phyloP scores from a whole-genome alignment of 2,329 filamentous ascomycete species.

The Aulographum hederae region DNA sequence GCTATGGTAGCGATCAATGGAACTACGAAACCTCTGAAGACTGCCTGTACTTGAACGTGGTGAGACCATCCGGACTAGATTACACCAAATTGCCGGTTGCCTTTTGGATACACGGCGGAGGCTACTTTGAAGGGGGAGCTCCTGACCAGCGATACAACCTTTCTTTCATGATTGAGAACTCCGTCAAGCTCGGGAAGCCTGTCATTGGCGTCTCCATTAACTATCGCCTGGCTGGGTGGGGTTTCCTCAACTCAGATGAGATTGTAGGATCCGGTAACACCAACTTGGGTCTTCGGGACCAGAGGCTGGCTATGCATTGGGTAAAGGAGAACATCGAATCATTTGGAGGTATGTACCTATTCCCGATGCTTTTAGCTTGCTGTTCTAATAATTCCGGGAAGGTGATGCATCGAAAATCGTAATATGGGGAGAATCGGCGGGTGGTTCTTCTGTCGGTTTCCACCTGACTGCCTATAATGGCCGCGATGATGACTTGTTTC shows the following conservation, averaged over 20 bases:
- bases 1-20: conserved; percentile 15
- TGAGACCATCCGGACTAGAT: conserved; percentile 27
- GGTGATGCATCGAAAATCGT: conserved; percentile 23
- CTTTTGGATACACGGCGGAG: conserved; percentile 40
- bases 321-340: conserved; percentile 23
- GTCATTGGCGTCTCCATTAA: conserved; percentile 31
- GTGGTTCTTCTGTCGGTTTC: conserved; percentile 24
- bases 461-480: conserved; percentile 28
- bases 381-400: not conserved
- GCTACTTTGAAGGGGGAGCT: conserved; percentile 13
- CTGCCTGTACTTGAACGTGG: conserved; percentile 43
- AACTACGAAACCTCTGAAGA: conserved; percentile 19
- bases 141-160: conserved; percentile 44
- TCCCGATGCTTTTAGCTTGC: not conserved
- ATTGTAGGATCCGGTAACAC: conserved; percentile 35
- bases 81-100: conserved; percentile 32
- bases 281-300: conserved; percentile 24
- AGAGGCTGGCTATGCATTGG: conserved; percentile 27
- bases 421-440: conserved; percentile 26
- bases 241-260: conserved; percentile 44
- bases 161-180: conserved; percentile 35
- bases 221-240: conserved; percentile 48
- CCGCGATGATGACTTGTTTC: conserved; percentile 28
- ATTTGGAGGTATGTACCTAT: conserved; percentile 15
- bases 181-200: conserved; percentile 19